Base-by-base conservation (phyloP, 2,329 filamentous ascomycete genomes). In the Fusarium pseudograminearum region DNA sequence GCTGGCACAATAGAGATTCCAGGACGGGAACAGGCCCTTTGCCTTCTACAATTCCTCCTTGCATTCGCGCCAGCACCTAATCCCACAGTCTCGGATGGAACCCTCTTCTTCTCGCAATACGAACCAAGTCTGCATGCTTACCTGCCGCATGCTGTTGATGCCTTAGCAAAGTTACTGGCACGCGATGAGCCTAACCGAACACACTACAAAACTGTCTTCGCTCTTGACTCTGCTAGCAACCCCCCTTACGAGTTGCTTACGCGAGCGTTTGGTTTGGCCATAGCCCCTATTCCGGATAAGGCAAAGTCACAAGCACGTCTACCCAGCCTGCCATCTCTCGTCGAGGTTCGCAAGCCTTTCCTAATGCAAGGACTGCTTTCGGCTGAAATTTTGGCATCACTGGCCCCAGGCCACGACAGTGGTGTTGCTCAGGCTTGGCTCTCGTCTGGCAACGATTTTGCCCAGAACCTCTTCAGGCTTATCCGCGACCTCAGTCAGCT, bases 311-410 rank as follows among this genome's bases (percentile, higher is more conserved):
- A 86, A 42, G 85, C 86, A 18, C 88, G 89, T 38, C 86, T 87
- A 18, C 84, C 87, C 4, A 86, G 87, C 61, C 78, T 90, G 28
- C 81, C 91, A 1, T 87, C 89, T 0, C 85, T 94, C 7, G 87
- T 96, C 7, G 94, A 98, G 77, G 89, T 88, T 6, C 90, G 96
- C 59, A 97, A 97, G 79, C 91, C 96, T 1, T 91, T 93, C 74
- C 82, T 99, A 14, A 96, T 97, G 86, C 96, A 99, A 80, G 94
- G 94, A 2, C 88, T 98, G 73, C 85, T 98, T 8, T 92, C 94
- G 2, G 94, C 93, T 1, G 94, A 98, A 72, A 97, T 98, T 53
- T 82, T 98, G 5, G 89, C 93, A 1, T 90, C 90, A 12, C 84
- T 98, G 15, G 88, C 89, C 5, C 91, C 91, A 4, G 86, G 87